phyloP scores from a whole-genome alignment of 1,139 yeast species.

The Blastobotrys malaysiensis region DNA sequence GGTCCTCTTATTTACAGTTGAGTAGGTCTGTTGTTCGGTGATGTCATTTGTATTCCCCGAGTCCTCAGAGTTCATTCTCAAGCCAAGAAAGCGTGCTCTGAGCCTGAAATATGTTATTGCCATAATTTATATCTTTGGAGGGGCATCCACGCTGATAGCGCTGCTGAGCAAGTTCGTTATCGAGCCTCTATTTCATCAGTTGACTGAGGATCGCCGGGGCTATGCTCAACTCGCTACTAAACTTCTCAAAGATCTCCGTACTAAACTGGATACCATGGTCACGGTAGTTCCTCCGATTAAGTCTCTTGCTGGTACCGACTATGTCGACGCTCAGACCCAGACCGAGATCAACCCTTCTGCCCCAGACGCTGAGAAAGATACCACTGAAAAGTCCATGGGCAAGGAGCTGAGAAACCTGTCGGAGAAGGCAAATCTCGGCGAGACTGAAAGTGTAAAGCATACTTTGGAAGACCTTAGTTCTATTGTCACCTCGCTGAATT shows the following conservation, averaged over 20 bases:
- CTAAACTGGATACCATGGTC: slow-evolving; percentile 20
- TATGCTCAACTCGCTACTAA: slow-evolving; percentile 26
- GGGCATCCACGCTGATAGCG: slow-evolving; percentile 29
- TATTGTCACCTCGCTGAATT: slow-evolving; percentile 6
- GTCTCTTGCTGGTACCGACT: slow-evolving; percentile 19
- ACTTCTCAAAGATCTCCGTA: slow-evolving; percentile 19
- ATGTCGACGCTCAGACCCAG: slow-evolving; percentile 30
- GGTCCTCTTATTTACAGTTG: no score
- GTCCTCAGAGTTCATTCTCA: slow-evolving; percentile 16
- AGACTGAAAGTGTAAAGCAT: slow-evolving; percentile 8
- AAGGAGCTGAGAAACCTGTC: background rate
- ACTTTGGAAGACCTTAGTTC: slow-evolving; percentile 10
- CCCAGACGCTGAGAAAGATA: background rate
- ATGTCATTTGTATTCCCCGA: slow-evolving; percentile 24
- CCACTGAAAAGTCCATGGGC: background rate
- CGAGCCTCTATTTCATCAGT: slow-evolving; percentile 33
- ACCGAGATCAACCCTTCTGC: slow-evolving; percentile 16
- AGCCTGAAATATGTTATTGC: slow-evolving; percentile 28
- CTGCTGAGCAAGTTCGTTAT: slow-evolving; percentile 31
- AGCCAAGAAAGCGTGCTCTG: slow-evolving; percentile 15
- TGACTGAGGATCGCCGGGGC: slow-evolving; percentile 31
- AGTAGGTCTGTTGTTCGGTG: background rate
- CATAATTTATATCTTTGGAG: slow-evolving; percentile 33
- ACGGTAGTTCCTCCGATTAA: slow-evolving; percentile 23
- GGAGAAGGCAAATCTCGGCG: background rate